Conservation (phyloP, 768 basidiomycete genomes). For the Austroboletus eburneus region DNA sequence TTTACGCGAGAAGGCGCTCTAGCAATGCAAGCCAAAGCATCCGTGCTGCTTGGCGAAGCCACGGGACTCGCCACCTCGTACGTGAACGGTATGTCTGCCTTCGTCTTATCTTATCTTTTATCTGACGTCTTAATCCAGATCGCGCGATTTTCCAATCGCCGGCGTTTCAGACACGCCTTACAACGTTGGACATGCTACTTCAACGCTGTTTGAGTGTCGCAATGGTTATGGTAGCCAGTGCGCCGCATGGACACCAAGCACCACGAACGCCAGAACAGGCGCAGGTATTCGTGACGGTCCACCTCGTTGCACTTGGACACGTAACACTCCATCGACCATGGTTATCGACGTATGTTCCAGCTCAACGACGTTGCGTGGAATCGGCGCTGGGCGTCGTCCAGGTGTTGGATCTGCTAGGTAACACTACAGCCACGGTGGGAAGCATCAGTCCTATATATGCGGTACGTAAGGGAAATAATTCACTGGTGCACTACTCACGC, state of each 20-base stretch:
- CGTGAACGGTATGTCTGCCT: slow-evolving; percentile 22
- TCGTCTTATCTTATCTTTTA: not conserved
- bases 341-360: slow-evolving; percentile 8
- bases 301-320: slow-evolving; percentile 23
- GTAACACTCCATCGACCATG: slow-evolving; percentile 23
- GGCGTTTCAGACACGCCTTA: slow-evolving; percentile 41
- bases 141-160: slow-evolving; percentile 39
- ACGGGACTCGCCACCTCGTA: slow-evolving; percentile 25
- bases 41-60: slow-evolving; percentile 35
- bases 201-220: slow-evolving; percentile 23
- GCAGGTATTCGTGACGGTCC: slow-evolving; percentile 15
- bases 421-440: slow-evolving; percentile 2
- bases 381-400: slow-evolving; percentile 12
- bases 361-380: slow-evolving; percentile 14
- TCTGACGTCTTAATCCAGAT: slow-evolving; percentile 30
- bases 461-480: slow-evolving; percentile 2
- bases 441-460: slow-evolving; percentile 16
- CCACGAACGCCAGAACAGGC: not conserved
- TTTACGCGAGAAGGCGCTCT: slow-evolving; percentile 5
- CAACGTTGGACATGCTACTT: slow-evolving; percentile 43
- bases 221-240: not conserved
- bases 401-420: slow-evolving; percentile 11
- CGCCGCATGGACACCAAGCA: not conserved
- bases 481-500: not conserved
- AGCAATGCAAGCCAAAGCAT: slow-evolving; percentile 25